phyloP scores from a whole-genome alignment of 176 grass and related monocot species.

The Lolium perenne region DNA sequence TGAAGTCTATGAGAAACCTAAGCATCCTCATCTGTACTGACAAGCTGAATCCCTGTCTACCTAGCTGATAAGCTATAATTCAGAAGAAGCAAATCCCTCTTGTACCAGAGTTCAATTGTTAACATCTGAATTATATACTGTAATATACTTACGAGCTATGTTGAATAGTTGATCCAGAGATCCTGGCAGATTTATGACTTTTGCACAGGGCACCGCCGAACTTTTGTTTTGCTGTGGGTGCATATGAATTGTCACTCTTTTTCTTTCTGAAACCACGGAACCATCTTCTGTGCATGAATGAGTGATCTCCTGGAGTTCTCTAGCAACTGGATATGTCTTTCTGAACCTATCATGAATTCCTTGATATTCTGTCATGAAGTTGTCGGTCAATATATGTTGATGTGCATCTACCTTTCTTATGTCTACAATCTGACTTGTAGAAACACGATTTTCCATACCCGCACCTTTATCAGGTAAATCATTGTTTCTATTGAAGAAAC shows the following conservation, averaged over 20 bases:
- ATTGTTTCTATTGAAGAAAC: background rate
- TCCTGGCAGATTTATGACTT: slow-evolving; percentile 76
- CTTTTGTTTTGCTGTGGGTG: slow-evolving; percentile 26
- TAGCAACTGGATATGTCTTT: background rate
- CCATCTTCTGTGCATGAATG: slow-evolving; percentile 21
- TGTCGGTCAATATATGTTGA: slow-evolving; percentile 30
- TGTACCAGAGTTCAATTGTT: background rate
- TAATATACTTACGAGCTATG: slow-evolving; percentile 73
- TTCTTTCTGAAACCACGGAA: slow-evolving; percentile 36
- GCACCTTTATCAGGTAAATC: slow-evolving; percentile 12
- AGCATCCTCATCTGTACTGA: background rate
- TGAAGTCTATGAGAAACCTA: slow-evolving; percentile 21
- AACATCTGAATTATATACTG: background rate
- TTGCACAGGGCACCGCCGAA: slow-evolving; percentile 41
- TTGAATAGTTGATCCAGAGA: slow-evolving; percentile 68
- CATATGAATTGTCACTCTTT: slow-evolving; percentile 72
- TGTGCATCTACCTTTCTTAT: slow-evolving; percentile 24
- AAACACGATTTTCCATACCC: slow-evolving; percentile 17
- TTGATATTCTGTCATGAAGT: slow-evolving; percentile 33
- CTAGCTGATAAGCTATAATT: background rate
- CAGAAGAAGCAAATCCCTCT: background rate
- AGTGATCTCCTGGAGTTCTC: slow-evolving; percentile 26
- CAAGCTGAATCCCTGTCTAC: background rate
- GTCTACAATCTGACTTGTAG: background rate
- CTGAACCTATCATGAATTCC: slow-evolving; percentile 15